Conservation (phyloP, 306 rosid species). For the Cercis canadensis region DNA sequence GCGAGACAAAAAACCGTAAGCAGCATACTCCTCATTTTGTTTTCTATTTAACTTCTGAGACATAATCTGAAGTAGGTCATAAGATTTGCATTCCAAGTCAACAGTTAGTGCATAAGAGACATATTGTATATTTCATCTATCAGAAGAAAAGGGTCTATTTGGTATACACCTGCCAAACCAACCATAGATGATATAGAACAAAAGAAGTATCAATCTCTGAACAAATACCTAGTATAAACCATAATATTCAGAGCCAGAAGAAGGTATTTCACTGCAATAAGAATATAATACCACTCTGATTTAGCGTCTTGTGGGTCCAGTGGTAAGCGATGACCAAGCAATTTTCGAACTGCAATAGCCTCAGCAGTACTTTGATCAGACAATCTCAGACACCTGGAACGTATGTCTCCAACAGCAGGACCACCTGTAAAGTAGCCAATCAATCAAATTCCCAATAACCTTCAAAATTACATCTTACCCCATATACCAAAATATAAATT, state of each 20-base stretch:
- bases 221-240: background rate
- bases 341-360: slow-evolving; percentile 85
- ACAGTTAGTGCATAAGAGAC: too few relatives aligned
- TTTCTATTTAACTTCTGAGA: too few relatives aligned
- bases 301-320: slow-evolving; percentile 70
- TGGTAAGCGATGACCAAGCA: slow-evolving; percentile 86
- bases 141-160: background rate
- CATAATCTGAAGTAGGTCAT: too few relatives aligned
- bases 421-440: slow-evolving; percentile 60
- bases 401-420: slow-evolving; percentile 97
- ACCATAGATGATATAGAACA: background rate
- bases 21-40: too few relatives aligned
- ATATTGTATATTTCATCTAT: too few relatives aligned
- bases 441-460: slow-evolving; percentile 8
- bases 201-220: background rate
- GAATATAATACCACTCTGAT: slow-evolving; percentile 66
- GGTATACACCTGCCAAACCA: too few relatives aligned
- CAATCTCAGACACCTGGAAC: slow-evolving; percentile 90
- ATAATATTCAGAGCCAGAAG: background rate
- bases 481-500: background rate
- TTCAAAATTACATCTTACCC: background rate
- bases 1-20: too few relatives aligned
- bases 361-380: slow-evolving; percentile 85
- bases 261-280: slow-evolving; percentile 18
- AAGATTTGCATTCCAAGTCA: too few relatives aligned